These are phyloP conservation scores for Pichia sp. DNA, from an alignment of 1,139 yeast genomes.

Conservation along the genomic window DNA sequence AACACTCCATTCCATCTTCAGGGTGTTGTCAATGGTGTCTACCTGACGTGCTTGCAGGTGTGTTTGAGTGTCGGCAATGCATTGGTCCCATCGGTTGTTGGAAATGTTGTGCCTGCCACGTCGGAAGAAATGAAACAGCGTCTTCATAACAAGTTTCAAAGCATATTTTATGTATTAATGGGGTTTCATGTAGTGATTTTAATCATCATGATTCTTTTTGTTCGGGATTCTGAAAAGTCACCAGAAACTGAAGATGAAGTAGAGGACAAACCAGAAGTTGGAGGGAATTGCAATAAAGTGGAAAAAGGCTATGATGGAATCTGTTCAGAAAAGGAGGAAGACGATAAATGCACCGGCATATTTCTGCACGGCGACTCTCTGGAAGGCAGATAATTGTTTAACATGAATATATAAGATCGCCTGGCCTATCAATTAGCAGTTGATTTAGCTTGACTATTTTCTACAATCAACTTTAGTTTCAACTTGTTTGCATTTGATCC, in stretches of 20 bases:
- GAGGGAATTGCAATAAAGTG: background rate
- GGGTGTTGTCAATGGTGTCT: constrained; percentile 34
- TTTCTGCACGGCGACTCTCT: background rate
- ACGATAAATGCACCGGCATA: background rate
- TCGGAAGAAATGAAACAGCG: constrained; percentile 7
- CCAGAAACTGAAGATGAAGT: background rate
- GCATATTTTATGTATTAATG: constrained; percentile 13
- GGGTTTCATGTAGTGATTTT: constrained; percentile 10
- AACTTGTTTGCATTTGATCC: too few species aligned
- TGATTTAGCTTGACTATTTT: too few species aligned
- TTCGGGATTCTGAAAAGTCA: background rate
- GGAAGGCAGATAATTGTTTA: too few species aligned
- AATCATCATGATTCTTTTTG: constrained; percentile 13
- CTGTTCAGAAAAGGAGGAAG: background rate
- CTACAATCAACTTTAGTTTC: too few species aligned
- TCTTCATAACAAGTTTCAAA: constrained; percentile 13
- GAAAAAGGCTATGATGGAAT: background rate
- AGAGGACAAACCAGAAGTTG: background rate
- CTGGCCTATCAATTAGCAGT: too few species aligned
- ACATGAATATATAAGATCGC: too few species aligned
- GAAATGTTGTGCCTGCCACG: constrained; percentile 17
- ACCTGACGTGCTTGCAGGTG: constrained; percentile 32
- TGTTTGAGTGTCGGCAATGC: constrained; percentile 30
- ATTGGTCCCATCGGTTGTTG: constrained; percentile 27
- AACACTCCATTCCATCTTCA: constrained; percentile 34